phyloP scores from a whole-genome alignment of 148 eudicot species.

The Nepenthes gracilis region DNA sequence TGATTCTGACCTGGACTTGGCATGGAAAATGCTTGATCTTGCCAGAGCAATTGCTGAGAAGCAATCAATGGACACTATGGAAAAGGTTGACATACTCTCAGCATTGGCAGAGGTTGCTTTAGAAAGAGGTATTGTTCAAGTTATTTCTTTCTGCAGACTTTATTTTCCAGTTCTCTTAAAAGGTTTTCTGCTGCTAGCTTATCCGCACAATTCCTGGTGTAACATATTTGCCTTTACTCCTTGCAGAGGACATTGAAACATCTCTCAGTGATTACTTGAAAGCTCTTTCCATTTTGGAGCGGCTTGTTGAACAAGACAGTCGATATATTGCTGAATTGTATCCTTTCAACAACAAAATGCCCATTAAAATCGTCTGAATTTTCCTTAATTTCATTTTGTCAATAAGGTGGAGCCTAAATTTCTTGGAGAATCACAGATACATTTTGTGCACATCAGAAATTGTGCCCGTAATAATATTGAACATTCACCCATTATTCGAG shows the following conservation, averaged over 20 bases:
- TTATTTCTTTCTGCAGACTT: neutral
- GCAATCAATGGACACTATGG: conserved; percentile 58
- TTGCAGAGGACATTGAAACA: conserved; percentile 88
- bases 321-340: conserved; percentile 86
- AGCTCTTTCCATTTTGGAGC: conserved; percentile 76
- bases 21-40: conserved; percentile 98
- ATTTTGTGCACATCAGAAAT: too few relatives aligned
- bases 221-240: conserved; percentile 4
- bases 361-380: too few relatives aligned
- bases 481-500: too few relatives aligned
- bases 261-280: conserved; percentile 81
- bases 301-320: conserved; percentile 73
- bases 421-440: too few relatives aligned
- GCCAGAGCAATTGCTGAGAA: conserved; percentile 89
- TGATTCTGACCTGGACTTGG: conserved; percentile 89
- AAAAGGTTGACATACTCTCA: conserved; percentile 80
- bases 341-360: conserved; percentile 30
- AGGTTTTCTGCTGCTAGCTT: neutral
- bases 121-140: conserved; percentile 60
- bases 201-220: neutral
- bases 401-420: too few relatives aligned
- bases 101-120: conserved; percentile 88
- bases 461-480: too few relatives aligned
- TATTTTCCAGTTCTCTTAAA: neutral
- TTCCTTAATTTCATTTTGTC: too few relatives aligned